Base-by-base conservation (phyloP, 208 protist genomes). In the Strigomonas culicis region DNA sequence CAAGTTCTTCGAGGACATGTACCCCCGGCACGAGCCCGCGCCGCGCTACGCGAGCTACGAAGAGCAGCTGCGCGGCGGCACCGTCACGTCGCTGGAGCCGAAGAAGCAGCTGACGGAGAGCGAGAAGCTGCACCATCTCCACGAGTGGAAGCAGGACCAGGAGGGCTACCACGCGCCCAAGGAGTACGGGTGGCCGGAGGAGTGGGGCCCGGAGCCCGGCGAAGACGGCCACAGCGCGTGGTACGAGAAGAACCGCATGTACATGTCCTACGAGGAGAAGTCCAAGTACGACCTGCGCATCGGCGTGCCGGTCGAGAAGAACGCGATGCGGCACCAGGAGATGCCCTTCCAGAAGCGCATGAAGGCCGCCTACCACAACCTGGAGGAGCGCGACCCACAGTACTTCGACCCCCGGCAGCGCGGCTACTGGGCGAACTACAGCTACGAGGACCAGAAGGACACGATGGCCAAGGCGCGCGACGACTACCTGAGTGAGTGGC, bases 241-340 rank as follows among this genome's bases (percentile, higher is more conserved):
- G 77, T 95, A 95, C 79, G 85, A 91, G 69, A 95, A 95, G 70
- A 86, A 90, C 46, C 80, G 89, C 32, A 90, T 92, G 86, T 95
- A 92, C 75, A 95, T 95, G 89, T 91, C 83, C 25, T 91, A 93
- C 58, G 89, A 95, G 66, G 89, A 95, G 30, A 92, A 93, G 66
- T 77, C 77, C 13, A 84, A 85, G 63, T 93, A 87, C 56, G 83
- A 92, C 61, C 53, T 95, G 24, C 81, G 89, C 27, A 65, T 65
- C 4, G 86, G 89, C 1, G 89, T 95, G 31, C 89, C 89, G 17
- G 80, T 95, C 4, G 83, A 95, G 68, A 90, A 89, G 53, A 92
- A 92, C 70, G 78, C 84, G 13, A 86, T 91, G 77, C 81, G 89
- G 11, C 84, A 92, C 62, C 89, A 95, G 57, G 86, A 93, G 57